phyloP scores from a whole-genome alignment of 441 rosid genomes.

The Pelargonium citronellum region DNA sequence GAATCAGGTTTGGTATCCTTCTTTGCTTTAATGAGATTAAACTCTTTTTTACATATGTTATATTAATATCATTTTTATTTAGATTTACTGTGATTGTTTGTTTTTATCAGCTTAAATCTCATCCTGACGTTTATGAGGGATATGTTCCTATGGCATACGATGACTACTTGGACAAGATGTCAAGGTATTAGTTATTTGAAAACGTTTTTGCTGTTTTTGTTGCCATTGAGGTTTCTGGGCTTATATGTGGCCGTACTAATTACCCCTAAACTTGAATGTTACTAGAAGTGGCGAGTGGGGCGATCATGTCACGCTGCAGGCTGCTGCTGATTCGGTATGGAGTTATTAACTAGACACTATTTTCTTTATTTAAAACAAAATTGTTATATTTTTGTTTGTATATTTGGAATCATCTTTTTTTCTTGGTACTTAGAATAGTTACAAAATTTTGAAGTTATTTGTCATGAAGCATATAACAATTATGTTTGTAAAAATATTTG shows the following conservation, averaged over 20 bases:
- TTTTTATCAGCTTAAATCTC: conserved; percentile 37
- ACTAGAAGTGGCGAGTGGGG: conserved; percentile 47
- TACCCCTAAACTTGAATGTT: conserved; percentile 4
- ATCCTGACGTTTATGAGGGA: conserved; percentile 35
- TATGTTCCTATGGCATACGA: conserved; percentile 50
- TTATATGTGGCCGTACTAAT: conserved; percentile 13
- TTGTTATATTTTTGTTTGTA: background rate
- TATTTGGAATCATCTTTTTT: background rate
- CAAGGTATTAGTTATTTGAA: conserved; percentile 26
- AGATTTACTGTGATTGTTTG: conserved; percentile 15
- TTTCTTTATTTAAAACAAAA: background rate
- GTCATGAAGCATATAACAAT: background rate
- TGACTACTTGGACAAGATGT: conserved; percentile 43
- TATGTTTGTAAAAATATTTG: background rate
- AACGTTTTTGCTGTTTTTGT: background rate
- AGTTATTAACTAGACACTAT: background rate
- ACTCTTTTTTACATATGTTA: conserved; percentile 2
- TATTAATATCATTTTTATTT: conserved; percentile 1
- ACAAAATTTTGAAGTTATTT: background rate
- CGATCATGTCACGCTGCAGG: conserved; percentile 51
- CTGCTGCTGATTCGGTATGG: conserved; percentile 43
- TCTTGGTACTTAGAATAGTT: background rate
- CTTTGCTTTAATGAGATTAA: background rate
- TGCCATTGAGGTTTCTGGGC: conserved; percentile 5
- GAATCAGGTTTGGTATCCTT: conserved; percentile 51